Conservation (phyloP, 495 filamentous ascomycete genomes). For the Rostrohypoxylon terebratum region DNA sequence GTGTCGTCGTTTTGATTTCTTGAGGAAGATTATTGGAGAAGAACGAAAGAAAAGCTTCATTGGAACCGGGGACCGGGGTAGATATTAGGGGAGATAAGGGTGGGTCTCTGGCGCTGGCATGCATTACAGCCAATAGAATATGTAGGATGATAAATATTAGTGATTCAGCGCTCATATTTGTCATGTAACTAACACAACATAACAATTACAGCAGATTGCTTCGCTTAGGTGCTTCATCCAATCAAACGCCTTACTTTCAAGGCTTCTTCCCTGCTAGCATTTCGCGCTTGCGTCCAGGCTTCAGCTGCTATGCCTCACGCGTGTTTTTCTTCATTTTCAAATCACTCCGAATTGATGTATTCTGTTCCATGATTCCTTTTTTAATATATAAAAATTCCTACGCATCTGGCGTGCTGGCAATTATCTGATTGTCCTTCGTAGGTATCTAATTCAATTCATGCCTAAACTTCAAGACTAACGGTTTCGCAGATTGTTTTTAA, state of each 20-base stretch:
- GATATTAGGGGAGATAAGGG: constrained; percentile 8
- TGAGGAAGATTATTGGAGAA: background rate
- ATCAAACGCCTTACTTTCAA: constrained; percentile 8
- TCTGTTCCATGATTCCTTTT: too few species aligned
- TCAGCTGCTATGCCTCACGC: constrained; percentile 3
- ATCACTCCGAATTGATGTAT: background rate
- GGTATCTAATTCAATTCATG: background rate
- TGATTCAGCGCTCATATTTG: background rate
- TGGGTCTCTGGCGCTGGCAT: background rate
- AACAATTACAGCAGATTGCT: constrained; percentile 15
- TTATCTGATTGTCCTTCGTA: background rate
- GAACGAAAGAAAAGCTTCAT: background rate
- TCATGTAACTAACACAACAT: background rate
- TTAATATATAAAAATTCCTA: too few species aligned
- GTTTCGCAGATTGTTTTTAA: background rate
- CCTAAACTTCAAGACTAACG: constrained; percentile 7
- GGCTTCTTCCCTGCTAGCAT: background rate
- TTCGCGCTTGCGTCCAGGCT: background rate
- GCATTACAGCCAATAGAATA: background rate
- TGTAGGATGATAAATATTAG: constrained; percentile 9
- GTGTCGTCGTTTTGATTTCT: background rate
- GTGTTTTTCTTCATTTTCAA: background rate
- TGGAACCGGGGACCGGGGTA: background rate
- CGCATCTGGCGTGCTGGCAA: background rate
- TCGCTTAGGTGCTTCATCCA: constrained; percentile 4